Conservation (phyloP, 192 early-diverging fungal genomes). For the Haplosporangium gracile region DNA sequence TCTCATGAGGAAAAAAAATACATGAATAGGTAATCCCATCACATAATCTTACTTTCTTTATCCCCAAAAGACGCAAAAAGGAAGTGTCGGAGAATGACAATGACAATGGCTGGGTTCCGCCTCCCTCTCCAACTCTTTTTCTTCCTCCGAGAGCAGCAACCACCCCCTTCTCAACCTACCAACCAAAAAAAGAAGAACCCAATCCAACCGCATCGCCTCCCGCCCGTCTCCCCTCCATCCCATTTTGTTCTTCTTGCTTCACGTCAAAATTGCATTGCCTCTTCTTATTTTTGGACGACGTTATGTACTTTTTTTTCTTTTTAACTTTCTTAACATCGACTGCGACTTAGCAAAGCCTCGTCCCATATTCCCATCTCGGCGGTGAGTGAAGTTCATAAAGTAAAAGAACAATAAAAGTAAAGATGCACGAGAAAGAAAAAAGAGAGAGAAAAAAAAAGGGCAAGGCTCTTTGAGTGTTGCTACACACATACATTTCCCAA, state of each 20-base stretch:
- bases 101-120: background rate
- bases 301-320: background rate
- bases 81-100: background rate
- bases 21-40: background rate
- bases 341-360: background rate
- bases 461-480: background rate
- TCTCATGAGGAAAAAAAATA: background rate
- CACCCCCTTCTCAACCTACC: background rate
- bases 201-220: background rate
- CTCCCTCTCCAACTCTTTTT: no score
- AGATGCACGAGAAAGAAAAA: background rate
- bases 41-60: background rate
- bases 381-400: background rate
- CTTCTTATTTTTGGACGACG: background rate
- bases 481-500: background rate
- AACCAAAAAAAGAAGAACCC: background rate
- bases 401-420: background rate
- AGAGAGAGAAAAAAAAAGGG: background rate
- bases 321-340: background rate
- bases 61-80: background rate
- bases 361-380: background rate
- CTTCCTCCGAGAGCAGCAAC: conserved; percentile 1
- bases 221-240: background rate
- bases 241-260: background rate
- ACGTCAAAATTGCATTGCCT: background rate